Evolutionary conservation across 495 filamentous ascomycete genomes (phyloP).

Genomic region (Hypomontagnella submonticulosa): DNA sequence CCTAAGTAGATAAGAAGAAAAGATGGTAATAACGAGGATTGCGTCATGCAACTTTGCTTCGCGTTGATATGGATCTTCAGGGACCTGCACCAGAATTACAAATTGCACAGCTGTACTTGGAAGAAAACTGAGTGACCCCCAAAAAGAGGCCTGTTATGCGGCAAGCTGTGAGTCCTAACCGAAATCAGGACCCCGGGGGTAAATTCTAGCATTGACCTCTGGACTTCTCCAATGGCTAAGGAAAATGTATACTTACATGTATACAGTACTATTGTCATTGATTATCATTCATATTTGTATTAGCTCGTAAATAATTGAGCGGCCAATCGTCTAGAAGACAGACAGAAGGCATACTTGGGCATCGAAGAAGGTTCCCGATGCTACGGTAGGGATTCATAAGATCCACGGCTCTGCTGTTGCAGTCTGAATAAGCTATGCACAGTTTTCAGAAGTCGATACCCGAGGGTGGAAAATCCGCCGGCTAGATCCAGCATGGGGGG

Average conservation of each 20-base stretch:
- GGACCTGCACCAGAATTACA: conserved; percentile 34
- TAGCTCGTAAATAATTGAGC: conserved; percentile 16
- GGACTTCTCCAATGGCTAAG: neutral
- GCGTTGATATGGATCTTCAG: conserved; percentile 27
- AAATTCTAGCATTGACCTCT: neutral
- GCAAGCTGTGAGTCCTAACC: no score
- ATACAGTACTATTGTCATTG: conserved; percentile 8
- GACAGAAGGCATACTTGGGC: conserved; percentile 22
- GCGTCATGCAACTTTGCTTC: conserved; percentile 36
- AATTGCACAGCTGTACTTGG: conserved; percentile 28
- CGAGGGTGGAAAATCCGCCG: conserved; percentile 45
- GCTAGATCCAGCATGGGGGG: conserved; percentile 45
- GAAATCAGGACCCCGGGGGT: neutral
- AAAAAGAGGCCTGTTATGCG: conserved; percentile 11
- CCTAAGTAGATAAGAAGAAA: conserved; percentile 27
- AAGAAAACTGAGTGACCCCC: conserved; percentile 1
- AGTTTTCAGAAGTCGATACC: conserved; percentile 43
- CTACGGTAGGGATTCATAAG: conserved; percentile 31
- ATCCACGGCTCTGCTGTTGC: conserved; percentile 42
- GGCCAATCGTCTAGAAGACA: conserved; percentile 20
- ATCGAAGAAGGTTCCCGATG: conserved; percentile 27
- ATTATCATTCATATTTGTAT: neutral
- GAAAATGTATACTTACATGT: neutral
- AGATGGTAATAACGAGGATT: conserved; percentile 25
- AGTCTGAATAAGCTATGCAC: conserved; percentile 48